Base-by-base conservation (phyloP, 179 eudicot genomes). In the Spergularia azorica region DNA sequence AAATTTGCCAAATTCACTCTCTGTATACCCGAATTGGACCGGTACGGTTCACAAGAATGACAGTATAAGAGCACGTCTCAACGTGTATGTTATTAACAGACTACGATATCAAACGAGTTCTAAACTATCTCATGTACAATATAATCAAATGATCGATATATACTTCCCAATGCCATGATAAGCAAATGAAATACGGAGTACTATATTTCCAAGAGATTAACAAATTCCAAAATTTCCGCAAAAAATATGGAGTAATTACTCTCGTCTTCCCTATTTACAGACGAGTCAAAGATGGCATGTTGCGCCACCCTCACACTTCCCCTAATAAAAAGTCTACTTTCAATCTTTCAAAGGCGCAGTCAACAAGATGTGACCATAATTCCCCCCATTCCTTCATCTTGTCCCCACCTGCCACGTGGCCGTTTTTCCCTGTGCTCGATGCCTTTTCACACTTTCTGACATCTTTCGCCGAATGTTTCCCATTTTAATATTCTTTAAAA, bases 401-500 rank as follows among this genome's bases (percentile, higher is more conserved):
- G 71, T 67, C 16, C 6, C 6, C 72, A 16, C 51, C n/a, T 12
- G 66, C 66, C 66, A 62, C 66, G 66, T 62, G 70, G 38, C 52
- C 20, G 39, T 36, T 9, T 14, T 5, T 50, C 57, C 74, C 50
- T 32, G 38, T 41, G 36, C 76, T 48, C 62, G 36, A 26, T 8
- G 58, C 50, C 32, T 1, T 55, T 61, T 55, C 41, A 16, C 65
- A 54, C 60, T 9, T 17, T 67, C 80, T 71, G 84, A 77, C 78
- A 67, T 52, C 55, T 48, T 71, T 43, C 83, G 70, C 79, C 75
- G 78, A 72, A 83, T 72, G 80, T 83, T 67, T 73, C 21, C 21
- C 63, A 60, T 5, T 65, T 12, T 38, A 56, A 71, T 70, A 76
- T 67, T 46, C 9, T 9, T 46, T 5, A 6, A 46, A 46, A 6